Percentiles rank a stretch among this genome's conserved stretches.
Evolutionary conservation across 169 alveolate species (phyloP).

Genomic region (Eimeria zaria): DNA sequence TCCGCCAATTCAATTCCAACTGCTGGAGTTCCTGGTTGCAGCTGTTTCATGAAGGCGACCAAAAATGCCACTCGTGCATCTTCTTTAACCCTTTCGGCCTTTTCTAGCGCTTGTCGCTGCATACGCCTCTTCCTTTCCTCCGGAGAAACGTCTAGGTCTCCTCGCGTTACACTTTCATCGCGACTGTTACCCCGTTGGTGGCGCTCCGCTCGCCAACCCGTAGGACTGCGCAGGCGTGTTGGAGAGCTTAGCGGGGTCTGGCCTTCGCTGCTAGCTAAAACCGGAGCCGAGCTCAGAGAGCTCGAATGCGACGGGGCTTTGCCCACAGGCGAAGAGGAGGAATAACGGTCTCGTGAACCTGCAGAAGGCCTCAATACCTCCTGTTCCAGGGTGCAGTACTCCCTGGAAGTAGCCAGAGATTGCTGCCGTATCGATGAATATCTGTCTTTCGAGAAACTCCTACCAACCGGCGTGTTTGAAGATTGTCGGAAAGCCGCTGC

Average conservation of each 20-base stretch:
- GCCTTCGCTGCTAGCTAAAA: background rate
- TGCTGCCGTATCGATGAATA: background rate
- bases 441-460: slow-evolving; percentile 10
- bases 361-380: background rate
- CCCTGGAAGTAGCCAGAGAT: background rate
- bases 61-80: slow-evolving; percentile 43
- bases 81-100: slow-evolving; percentile 37
- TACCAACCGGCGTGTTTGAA: slow-evolving; percentile 10
- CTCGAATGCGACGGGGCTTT: slow-evolving; percentile 10
- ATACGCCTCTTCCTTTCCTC: slow-evolving; percentile 1
- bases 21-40: slow-evolving; percentile 23
- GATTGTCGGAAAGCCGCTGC: slow-evolving; percentile 34
- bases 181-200: slow-evolving; percentile 14
- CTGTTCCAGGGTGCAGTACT: slow-evolving; percentile 30
- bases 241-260: slow-evolving; percentile 1
- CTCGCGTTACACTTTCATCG: background rate
- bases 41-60: slow-evolving; percentile 21
- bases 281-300: slow-evolving; percentile 8
- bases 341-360: background rate
- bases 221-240: slow-evolving; percentile 15
- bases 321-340: slow-evolving; percentile 13
- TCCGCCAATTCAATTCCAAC: slow-evolving; percentile 9
- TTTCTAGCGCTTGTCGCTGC: slow-evolving; percentile 35
- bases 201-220: slow-evolving; percentile 7
- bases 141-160: background rate